These are phyloP conservation scores for Hymenoscyphus fructigenus DNA, from an alignment of 2,329 filamentous ascomycete species.

Conservation along the genomic window DNA sequence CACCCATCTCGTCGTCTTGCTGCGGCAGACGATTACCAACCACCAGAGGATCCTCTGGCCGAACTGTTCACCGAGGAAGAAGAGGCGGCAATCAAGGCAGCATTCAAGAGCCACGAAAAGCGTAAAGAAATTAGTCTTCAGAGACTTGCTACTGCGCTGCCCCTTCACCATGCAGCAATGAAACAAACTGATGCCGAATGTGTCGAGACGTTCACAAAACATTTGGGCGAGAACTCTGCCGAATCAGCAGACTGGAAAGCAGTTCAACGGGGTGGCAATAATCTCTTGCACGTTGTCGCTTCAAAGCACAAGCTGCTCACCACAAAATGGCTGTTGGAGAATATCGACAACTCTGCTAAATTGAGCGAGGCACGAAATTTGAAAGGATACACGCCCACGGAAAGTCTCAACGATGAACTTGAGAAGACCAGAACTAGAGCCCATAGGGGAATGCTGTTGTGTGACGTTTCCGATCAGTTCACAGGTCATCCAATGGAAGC, in stretches of 20 bases:
- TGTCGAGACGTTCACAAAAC: conserved; percentile 17
- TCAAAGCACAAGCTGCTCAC: conserved; percentile 15
- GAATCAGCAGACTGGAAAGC: conserved; percentile 14
- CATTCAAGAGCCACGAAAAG: not conserved
- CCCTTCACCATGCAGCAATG: conserved; percentile 22
- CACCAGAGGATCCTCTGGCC: conserved; percentile 13
- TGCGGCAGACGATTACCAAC: conserved; percentile 29
- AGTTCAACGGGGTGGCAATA: conserved; percentile 18
- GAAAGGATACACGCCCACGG: conserved; percentile 38
- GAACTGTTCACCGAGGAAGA: not conserved
- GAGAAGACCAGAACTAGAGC: conserved; percentile 32
- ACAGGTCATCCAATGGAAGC: conserved; percentile 32
- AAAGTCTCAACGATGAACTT: conserved; percentile 35
- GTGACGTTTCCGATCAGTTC: conserved; percentile 36
- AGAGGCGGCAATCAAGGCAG: not conserved
- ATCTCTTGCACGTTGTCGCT: conserved; percentile 24
- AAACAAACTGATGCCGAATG: conserved; percentile 23
- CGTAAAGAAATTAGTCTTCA: not conserved
- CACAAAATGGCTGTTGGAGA: conserved; percentile 34
- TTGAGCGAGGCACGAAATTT: conserved; percentile 31
- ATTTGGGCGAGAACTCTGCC: not conserved
- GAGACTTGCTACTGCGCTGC: not conserved
- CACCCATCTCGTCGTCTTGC: conserved; percentile 31
- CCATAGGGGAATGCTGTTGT: conserved; percentile 18
- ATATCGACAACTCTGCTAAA: conserved; percentile 16